Conservation (phyloP, 2,329 filamentous ascomycete species). For the Cytospora schulzeri region DNA sequence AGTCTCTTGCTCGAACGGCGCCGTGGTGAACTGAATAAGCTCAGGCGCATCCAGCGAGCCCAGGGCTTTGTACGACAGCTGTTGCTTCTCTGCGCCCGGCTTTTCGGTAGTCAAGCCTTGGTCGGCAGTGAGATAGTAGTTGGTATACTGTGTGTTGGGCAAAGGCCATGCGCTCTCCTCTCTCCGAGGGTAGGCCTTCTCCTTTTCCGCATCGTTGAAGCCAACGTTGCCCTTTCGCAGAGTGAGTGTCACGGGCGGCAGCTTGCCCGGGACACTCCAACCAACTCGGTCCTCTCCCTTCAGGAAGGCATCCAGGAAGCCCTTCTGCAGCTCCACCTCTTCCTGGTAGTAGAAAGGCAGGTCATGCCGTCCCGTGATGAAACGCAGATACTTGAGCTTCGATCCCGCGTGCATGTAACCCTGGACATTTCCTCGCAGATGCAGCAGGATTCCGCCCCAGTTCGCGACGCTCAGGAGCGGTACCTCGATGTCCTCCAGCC, state of each 20-base stretch:
- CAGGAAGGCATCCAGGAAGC: conserved; percentile 71
- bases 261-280: conserved; percentile 60
- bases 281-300: conserved; percentile 65
- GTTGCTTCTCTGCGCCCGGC: conserved; percentile 36
- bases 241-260: conserved; percentile 61
- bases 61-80: conserved; percentile 61
- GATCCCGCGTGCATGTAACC: conserved; percentile 67
- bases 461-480: conserved; percentile 69
- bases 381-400: conserved; percentile 67
- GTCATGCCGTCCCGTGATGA: conserved; percentile 71
- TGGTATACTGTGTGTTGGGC: conserved; percentile 63
- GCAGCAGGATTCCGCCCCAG: conserved; percentile 71
- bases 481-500: conserved; percentile 66
- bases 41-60: conserved; percentile 58
- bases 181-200: conserved; percentile 57
- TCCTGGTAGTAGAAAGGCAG: conserved; percentile 72
- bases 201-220: conserved; percentile 64
- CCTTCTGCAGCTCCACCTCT: conserved; percentile 67
- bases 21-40: conserved; percentile 58
- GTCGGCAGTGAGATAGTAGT: conserved; percentile 58
- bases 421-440: conserved; percentile 69
- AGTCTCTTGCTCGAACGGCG: conserved; percentile 61
- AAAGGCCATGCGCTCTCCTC: conserved; percentile 69
- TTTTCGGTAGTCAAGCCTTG: conserved; percentile 42
- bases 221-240: conserved; percentile 69